Evolutionary conservation across 2,329 filamentous ascomycete genomes (phyloP).

Genomic region (Sporothrix curviconia): DNA sequence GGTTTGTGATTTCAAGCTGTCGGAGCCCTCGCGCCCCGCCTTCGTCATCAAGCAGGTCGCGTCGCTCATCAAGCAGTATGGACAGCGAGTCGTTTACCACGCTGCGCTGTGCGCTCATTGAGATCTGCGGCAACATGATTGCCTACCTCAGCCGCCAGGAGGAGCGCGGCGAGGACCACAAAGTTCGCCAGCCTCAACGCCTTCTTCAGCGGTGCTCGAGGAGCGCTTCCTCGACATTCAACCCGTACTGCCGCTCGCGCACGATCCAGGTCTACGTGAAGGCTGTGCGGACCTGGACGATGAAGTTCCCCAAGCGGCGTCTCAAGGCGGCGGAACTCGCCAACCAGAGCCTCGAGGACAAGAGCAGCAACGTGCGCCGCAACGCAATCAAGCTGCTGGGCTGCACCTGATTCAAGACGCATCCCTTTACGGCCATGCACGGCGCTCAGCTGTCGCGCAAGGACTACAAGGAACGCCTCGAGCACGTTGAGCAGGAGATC

Average conservation of each 20-base stretch:
- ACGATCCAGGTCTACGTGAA: constrained; percentile 89
- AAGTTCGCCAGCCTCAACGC: constrained; percentile 92
- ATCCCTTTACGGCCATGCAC: constrained; percentile 89
- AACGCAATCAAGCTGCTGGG: constrained; percentile 92
- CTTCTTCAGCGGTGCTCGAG: constrained; percentile 93
- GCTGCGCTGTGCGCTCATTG: constrained; percentile 84
- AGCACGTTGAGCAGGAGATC: constrained; percentile 76
- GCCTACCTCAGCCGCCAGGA: constrained; percentile 84
- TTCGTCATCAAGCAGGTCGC: constrained; percentile 98
- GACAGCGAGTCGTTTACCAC: constrained; percentile 99
- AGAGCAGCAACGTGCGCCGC: constrained; percentile 92
- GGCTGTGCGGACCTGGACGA: constrained; percentile 88
- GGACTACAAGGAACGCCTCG: constrained; percentile 77
- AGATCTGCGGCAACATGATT: constrained; percentile 95
- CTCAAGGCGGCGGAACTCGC: constrained; percentile 84
- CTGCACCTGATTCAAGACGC: constrained; percentile 82
- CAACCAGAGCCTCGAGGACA: constrained; percentile 85
- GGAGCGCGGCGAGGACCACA: constrained; percentile 85
- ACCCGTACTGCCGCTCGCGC: constrained; percentile 89
- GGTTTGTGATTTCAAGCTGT: constrained; percentile 85
- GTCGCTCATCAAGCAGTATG: constrained; percentile 82
- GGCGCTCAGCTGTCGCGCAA: constrained; percentile 77
- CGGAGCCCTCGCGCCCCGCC: constrained; percentile 80
- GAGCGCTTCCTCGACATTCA: constrained; percentile 93
- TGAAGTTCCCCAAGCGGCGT: constrained; percentile 88